Evolutionary conservation across 2,329 filamentous ascomycete species (phyloP), one percentile per base, ranked within the genome.

Genomic region (Botrytis galanthina): DNA sequence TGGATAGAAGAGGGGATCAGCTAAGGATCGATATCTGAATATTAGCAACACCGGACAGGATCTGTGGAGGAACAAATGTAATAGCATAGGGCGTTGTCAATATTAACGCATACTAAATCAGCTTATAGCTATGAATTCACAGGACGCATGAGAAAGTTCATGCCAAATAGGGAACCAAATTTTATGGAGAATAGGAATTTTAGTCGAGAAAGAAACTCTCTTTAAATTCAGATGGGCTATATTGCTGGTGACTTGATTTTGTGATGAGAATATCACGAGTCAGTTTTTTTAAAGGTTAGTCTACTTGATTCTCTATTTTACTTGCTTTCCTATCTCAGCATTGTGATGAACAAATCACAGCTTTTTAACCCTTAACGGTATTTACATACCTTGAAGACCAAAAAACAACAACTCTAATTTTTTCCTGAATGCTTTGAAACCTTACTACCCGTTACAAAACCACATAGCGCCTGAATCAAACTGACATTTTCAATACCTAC

Each of bases 351-450:
- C 54, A 69, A 69, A 73, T 69, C 63, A 73, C 66, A 61, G 71
- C 63, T 69, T 73, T 73, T 73, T 69, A 73, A 73, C 71, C 63
- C 71, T 73, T 69, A 73, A 73, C 44, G 71, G 71, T 61, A 60
- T 35, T 29, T n/a, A 46, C 39, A 20, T 69, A 69, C 71, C 63
- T 73, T 61, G 63, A 73, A 73, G 71, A 73, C 66, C 26, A 69
- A 73, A 68, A 72, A 67, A 69, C 48, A 72, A 72, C 70, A 73
- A 73, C 71, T 61, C 71, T 73, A 69, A 61, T 69, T 69, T 69
- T 73, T 73, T 72, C 71, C 71, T 69, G 63, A 61, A 51, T 48
- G 54, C 42, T 73, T 51, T 42, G 12, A 61, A n/a, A 39, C n/a
- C 32, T n/a, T 48, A 26, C 20, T 35, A 22, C 32, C 26, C 4